Percentiles rank a stretch among this genome's conserved stretches.
These are phyloP conservation scores for Lipomyces mesembrius DNA, from an alignment of 805 yeast species.

Conservation along the genomic window DNA sequence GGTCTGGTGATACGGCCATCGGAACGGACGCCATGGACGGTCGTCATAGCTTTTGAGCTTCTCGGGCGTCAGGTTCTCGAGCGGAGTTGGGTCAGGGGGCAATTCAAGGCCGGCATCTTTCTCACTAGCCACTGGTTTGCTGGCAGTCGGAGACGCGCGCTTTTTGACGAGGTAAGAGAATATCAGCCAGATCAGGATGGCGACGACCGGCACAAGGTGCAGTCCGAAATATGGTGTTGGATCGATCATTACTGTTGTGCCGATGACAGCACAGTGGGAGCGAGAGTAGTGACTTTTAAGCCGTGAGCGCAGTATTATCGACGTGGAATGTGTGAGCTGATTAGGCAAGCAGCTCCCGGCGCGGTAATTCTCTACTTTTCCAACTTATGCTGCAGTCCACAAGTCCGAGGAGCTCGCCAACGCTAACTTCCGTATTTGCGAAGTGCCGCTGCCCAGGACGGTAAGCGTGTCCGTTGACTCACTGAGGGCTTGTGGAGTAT, in stretches of 20 bases:
- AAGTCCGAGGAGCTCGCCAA: not conserved
- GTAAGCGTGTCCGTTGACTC: not conserved
- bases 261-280: not conserved
- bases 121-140: not conserved
- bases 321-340: not conserved
- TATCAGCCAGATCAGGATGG: not conserved
- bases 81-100: conserved; percentile 58
- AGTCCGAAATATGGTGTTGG: not conserved
- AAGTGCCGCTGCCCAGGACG: not conserved
- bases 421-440: not conserved
- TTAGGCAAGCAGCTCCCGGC: not conserved
- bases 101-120: conserved; percentile 12
- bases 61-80: conserved; percentile 65
- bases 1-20: conserved; percentile 82
- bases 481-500: not conserved
- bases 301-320: not conserved
- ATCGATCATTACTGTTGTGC: not conserved
- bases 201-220: not conserved
- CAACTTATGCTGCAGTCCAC: not conserved
- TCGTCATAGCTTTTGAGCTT: conserved; percentile 68
- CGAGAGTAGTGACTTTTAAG: not conserved
- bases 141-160: not conserved
- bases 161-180: not conserved
- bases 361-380: not conserved
- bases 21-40: conserved; percentile 79